Percentiles rank a stretch among this genome's conserved stretches.
These are phyloP conservation scores for Metarhizium rileyi DNA, from an alignment of 2,329 filamentous ascomycete genomes.

Conservation along the genomic window DNA sequence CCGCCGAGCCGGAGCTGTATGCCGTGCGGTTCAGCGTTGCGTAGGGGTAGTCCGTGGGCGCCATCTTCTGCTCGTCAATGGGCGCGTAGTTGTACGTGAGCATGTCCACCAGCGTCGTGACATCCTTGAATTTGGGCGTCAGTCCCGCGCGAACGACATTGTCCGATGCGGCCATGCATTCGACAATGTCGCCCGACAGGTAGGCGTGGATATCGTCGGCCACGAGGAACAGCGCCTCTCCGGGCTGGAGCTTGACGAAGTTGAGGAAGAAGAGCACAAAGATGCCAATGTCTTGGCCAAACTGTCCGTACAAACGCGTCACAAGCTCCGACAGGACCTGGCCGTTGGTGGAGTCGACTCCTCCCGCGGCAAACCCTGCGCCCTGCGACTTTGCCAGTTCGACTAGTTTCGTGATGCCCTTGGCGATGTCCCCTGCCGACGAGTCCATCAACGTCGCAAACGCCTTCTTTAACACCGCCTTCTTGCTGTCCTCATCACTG, in stretches of 20 bases:
- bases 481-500: conserved; percentile 51
- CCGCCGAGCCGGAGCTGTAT: conserved; percentile 67
- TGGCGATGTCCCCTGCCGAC: conserved; percentile 43
- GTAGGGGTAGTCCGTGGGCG: conserved; percentile 76
- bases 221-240: conserved; percentile 91
- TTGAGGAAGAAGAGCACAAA: conserved; percentile 98
- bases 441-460: conserved; percentile 80
- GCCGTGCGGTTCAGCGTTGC: conserved; percentile 70
- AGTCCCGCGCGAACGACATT: conserved; percentile 96
- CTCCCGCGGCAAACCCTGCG: conserved; percentile 63
- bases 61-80: conserved; percentile 91
- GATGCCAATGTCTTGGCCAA: conserved; percentile 81
- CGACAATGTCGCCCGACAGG: conserved; percentile 85
- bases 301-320: conserved; percentile 67
- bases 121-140: conserved; percentile 98
- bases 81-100: conserved; percentile 93
- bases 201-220: conserved; percentile 98
- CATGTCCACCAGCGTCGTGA: conserved; percentile 78
- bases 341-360: conserved; percentile 57
- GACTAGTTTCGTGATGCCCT: conserved; percentile 59
- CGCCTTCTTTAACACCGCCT: conserved; percentile 62
- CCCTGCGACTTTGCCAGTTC: conserved; percentile 59
- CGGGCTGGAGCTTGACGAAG: conserved; percentile 76
- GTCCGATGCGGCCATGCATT: conserved; percentile 99
- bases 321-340: conserved; percentile 69